Evolutionary conservation across 2,329 filamentous ascomycete species (phyloP), one percentile per base, ranked within the genome.

Genomic region (Neonectria hederae): DNA sequence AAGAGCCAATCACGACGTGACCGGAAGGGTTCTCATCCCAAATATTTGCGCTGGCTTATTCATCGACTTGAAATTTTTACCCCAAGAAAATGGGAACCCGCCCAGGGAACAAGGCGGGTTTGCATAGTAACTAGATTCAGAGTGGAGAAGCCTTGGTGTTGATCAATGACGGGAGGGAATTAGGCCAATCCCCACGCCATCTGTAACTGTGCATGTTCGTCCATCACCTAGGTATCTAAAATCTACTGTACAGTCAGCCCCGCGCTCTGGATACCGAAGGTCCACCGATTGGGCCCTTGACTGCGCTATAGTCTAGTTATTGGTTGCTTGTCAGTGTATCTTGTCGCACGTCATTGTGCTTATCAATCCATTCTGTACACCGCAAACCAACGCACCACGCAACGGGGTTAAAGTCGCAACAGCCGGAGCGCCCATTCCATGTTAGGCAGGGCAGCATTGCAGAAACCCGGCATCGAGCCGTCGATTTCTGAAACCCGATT

Each of bases 311-410:
- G n/a, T n/a, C n/a, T n/a, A n/a, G n/a, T n/a, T n/a, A 48, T 60
- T 60, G 49, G 51, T 19, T 60, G 22, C 22, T 24, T 26, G 21
- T 30, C 35, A 40, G n/a, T 22, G 48, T 14, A 28, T 9, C 14
- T 48, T 60, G 40, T 54, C 57, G 57, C 57, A 60, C 57, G 57
- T 54, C 57, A 60, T 60, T 54, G 35, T 60, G 57, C 57, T 60
- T 60, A 60, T 60, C 42, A 60, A 60, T 60, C 51, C 57, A 48
- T 10, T 10, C 42, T 32, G 40, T 28, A 48, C 30, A 24, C 49
- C 30, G 30, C 49, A 22, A 10, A 35, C n/a, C 28, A 49, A 14
- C 19, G 10, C 9, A 22, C 46, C 46, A n/a, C n/a, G 45, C 19
- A 54, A 48, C 42, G 49, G 49, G 51, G 49, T 60, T 60, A 60